Conservation (phyloP, 106 monocot species). For the Dioscorea dumetorum region DNA sequence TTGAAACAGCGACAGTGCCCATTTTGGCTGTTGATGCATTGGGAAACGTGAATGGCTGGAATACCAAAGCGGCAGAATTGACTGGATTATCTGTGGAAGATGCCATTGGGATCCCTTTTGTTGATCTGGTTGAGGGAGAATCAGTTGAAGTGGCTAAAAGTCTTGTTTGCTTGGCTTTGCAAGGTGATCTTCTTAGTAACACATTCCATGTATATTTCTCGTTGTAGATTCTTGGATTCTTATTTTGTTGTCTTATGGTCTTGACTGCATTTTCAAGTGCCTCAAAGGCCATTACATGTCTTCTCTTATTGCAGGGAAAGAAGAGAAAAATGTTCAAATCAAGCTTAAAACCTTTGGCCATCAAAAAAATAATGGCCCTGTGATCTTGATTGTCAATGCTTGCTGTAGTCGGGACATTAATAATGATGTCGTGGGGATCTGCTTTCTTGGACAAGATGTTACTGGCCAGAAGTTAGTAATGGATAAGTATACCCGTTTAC, state of each 20-base stretch:
- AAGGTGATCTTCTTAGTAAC: constrained; percentile 40
- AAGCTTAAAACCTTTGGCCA: constrained; percentile 51
- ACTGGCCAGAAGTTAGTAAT: constrained; percentile 64
- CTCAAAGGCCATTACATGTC: background rate
- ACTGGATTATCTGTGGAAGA: constrained; percentile 67
- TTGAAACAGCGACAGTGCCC: constrained; percentile 85
- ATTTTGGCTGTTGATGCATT: constrained; percentile 74
- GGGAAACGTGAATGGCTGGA: constrained; percentile 89
- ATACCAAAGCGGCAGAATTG: constrained; percentile 68
- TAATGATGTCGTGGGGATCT: constrained; percentile 57
- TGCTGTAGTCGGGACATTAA: constrained; percentile 63
- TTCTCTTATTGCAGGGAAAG: constrained; percentile 51
- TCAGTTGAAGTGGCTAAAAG: constrained; percentile 52
- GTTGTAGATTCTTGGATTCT: background rate
- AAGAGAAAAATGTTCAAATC: constrained; percentile 75
- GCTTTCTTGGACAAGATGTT: constrained; percentile 84
- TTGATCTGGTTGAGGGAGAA: constrained; percentile 51
- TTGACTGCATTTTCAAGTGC: constrained; percentile 1
- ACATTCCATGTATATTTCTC: background rate
- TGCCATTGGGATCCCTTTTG: constrained; percentile 63
- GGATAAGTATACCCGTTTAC: constrained; percentile 75
- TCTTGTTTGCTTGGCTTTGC: constrained; percentile 50
- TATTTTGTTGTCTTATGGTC: background rate
- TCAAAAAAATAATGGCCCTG: constrained; percentile 29
- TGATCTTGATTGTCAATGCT: constrained; percentile 68